Base-by-base conservation (phyloP, 2,329 filamentous ascomycete species). In the Metarhizium rileyi region DNA sequence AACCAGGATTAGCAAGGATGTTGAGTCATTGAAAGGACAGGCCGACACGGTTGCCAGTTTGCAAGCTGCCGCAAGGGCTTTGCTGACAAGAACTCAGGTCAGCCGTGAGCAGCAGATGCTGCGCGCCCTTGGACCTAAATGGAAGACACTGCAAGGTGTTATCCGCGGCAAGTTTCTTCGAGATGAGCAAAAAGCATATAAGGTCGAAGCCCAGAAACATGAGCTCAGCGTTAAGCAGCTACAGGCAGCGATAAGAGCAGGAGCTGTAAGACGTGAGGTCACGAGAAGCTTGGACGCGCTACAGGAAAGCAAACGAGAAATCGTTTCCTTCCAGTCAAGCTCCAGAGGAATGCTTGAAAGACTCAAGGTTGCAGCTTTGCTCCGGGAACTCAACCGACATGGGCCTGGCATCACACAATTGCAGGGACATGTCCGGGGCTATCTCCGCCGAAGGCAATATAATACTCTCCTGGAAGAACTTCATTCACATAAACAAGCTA, bases 391-490 rank as follows among this genome's bases (percentile, higher is more conserved):
- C 20, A 72, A 80, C 48, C 70, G 70, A 41, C 74, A 87, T 57
- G 74, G 75, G 8, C 60, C 72, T 1, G 68, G 72, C 7, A 79
- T 88, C 47, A 75, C 70, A 20, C 69, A 74, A 23, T 71, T 94
- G 1, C 88, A 95, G 63, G 78, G 81, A 20, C 71, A 76, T 42
- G 76, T 78, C 25, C 77, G 87, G 55, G 87, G 84, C n/a, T 80
- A 73, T 57, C 63, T 84, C 16, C 76, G 76, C 57, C 78, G 88
- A 50, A 72, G 82, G 52, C 66, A 77, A 43, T 78, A 85, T 33
- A 68, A 71, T 44, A 71, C 75, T 2, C 73, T 91, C 42, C 75
- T 95, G 14, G 78, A 83, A 16, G 77, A 86, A 40, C 78, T 97
- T 25, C 72, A 82, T 47, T 80, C 81, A 2, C 80, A 87, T 57